Conservation (phyloP, 2,329 filamentous ascomycete genomes). For the Ophiobolus disseminans region DNA sequence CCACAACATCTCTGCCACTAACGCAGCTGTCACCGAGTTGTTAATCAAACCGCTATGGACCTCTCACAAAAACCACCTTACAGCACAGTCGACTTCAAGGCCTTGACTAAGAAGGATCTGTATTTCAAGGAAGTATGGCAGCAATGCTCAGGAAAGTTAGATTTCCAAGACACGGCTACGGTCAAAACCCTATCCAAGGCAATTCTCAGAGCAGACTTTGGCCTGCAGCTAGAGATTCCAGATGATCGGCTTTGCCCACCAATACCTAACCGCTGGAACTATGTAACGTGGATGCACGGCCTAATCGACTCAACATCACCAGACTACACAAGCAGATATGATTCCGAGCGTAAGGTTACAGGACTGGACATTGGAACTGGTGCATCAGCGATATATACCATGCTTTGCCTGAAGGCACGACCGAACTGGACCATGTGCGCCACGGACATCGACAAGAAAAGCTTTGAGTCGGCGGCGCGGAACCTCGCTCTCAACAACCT, state of each 20-base stretch:
- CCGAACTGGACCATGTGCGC: slow-evolving; percentile 65
- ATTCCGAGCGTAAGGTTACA: slow-evolving; percentile 60
- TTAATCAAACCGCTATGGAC: slow-evolving; percentile 19
- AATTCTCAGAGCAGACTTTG: slow-evolving; percentile 78
- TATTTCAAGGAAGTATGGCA: slow-evolving; percentile 64
- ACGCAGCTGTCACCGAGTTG: background rate
- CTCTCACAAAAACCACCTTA: slow-evolving; percentile 52
- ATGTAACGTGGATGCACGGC: slow-evolving; percentile 85
- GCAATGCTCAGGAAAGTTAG: slow-evolving; percentile 64
- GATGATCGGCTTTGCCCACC: slow-evolving; percentile 85
- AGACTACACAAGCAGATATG: slow-evolving; percentile 55
- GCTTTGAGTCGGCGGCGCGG: slow-evolving; percentile 67
- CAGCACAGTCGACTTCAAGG: slow-evolving; percentile 66
- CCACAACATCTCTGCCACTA: background rate
- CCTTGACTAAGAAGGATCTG: slow-evolving; percentile 64
- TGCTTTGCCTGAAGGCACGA: slow-evolving; percentile 75
- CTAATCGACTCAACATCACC: slow-evolving; percentile 74
- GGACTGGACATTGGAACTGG: slow-evolving; percentile 91
- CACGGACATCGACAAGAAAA: slow-evolving; percentile 77
- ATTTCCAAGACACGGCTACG: slow-evolving; percentile 80
- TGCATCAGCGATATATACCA: slow-evolving; percentile 87
- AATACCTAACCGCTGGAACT: slow-evolving; percentile 77
- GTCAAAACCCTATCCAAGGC: slow-evolving; percentile 80
- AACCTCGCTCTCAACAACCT: slow-evolving; percentile 75
- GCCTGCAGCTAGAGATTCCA: slow-evolving; percentile 73